Evolutionary conservation across 768 basidiomycete genomes (phyloP).

Genomic region (Termitomyces sp.): DNA sequence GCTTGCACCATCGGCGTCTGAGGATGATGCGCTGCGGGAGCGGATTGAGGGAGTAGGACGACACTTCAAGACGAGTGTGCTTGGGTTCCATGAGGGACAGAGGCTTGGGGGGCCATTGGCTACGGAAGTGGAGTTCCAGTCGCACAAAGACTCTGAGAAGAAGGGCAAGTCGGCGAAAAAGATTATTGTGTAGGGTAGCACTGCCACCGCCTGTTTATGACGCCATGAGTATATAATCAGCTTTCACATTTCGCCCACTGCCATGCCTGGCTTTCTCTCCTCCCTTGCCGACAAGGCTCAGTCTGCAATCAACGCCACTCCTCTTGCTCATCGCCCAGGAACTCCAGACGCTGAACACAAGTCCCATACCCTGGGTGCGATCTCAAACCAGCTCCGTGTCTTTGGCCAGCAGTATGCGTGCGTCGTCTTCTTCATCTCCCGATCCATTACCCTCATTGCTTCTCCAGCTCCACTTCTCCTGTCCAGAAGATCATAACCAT

Average conservation of each 20-base stretch:
- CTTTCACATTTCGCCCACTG: constrained; percentile 21
- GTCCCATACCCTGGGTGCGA: constrained; percentile 52
- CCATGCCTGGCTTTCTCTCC: constrained; percentile 59
- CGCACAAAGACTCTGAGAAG: constrained; percentile 94
- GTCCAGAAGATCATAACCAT: constrained; percentile 78
- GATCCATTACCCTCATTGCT: constrained; percentile 6
- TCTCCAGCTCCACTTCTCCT: constrained; percentile 51
- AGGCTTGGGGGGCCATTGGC: constrained; percentile 83
- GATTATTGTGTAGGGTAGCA: constrained; percentile 52
- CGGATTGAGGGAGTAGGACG: constrained; percentile 81
- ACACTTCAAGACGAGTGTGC: constrained; percentile 89
- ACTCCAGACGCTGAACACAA: constrained; percentile 42
- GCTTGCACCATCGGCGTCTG: constrained; percentile 54
- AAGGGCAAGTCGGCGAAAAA: constrained; percentile 85
- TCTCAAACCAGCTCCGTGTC: constrained; percentile 71
- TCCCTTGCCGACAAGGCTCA: constrained; percentile 78
- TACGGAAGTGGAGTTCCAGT: constrained; percentile 92
- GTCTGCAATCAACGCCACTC: constrained; percentile 59
- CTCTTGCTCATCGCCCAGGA: constrained; percentile 44
- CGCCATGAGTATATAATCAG: constrained; percentile 9
- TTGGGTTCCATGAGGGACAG: constrained; percentile 74
- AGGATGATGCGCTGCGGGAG: constrained; percentile 61
- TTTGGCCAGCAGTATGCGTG: constrained; percentile 75
- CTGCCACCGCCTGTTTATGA: constrained; percentile 16
- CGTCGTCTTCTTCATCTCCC: constrained; percentile 18